phyloP scores from a whole-genome alignment of 331 rosid genomes.

The Rosa hybrid region DNA sequence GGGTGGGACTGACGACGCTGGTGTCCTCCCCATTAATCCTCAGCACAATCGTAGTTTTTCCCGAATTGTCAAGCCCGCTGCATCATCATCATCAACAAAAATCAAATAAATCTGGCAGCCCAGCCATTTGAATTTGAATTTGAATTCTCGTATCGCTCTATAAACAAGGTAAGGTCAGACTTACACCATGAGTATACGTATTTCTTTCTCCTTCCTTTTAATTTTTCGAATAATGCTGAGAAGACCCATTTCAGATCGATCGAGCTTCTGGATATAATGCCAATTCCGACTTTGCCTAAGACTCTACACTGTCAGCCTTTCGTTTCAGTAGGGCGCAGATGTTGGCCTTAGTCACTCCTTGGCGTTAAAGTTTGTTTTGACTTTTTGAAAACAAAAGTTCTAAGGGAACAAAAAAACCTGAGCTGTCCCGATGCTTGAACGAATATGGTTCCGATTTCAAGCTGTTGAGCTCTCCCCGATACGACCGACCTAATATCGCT shows the following conservation, averaged over 20 bases:
- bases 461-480: no score
- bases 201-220: constrained; percentile 81
- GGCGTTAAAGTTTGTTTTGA: no score
- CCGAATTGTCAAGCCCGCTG: constrained; percentile 88
- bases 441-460: no score
- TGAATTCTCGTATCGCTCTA: neutral
- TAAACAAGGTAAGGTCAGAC: constrained; percentile 6
- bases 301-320: no score
- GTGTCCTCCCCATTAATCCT: constrained; percentile 91
- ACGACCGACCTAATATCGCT: no score
- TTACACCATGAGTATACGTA: constrained; percentile 86
- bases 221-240: constrained; percentile 75
- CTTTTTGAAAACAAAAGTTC: no score
- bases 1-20: constrained; percentile 75
- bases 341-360: no score
- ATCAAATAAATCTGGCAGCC: no score
- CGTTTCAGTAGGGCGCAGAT: neutral
- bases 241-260: constrained; percentile 57
- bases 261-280: neutral
- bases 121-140: neutral
- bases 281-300: neutral
- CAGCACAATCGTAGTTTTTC: constrained; percentile 79
- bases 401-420: no score
- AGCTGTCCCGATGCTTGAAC: no score
- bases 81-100: neutral